Percentiles rank a stretch among this genome's conserved stretches.
phyloP scores from a whole-genome alignment of 177 flowering plant species.

The Vitis hybrid region DNA sequence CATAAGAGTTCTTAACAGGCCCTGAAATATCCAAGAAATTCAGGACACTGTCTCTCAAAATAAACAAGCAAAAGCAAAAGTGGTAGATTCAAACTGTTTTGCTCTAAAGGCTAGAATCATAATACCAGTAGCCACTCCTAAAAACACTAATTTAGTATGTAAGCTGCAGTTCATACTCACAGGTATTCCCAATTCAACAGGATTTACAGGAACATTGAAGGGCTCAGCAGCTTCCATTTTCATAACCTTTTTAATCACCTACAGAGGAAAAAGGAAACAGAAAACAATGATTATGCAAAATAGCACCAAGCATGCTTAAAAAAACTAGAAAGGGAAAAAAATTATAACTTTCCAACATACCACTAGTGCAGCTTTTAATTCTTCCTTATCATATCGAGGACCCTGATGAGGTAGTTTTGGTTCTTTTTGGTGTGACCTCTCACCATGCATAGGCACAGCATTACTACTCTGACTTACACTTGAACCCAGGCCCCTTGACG shows the following conservation, averaged over 20 bases:
- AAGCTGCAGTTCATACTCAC: slow-evolving; percentile 43
- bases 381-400: slow-evolving; percentile 52
- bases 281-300: background rate
- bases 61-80: background rate
- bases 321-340: background rate
- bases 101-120: background rate
- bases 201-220: slow-evolving; percentile 91
- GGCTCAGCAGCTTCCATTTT: slow-evolving; percentile 99
- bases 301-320: background rate
- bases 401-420: slow-evolving; percentile 22
- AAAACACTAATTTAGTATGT: background rate
- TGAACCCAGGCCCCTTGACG: slow-evolving; percentile 48
- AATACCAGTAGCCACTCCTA: no score
- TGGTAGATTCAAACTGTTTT: background rate
- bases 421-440: slow-evolving; percentile 29
- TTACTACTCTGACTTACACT: slow-evolving; percentile 24
- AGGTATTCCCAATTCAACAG: slow-evolving; percentile 90
- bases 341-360: slow-evolving; percentile 32
- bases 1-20: background rate
- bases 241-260: slow-evolving; percentile 96
- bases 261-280: background rate
- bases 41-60: background rate
- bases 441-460: slow-evolving; percentile 30
- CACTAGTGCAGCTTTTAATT: slow-evolving; percentile 58
- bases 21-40: background rate